Percentiles rank a stretch among this genome's conserved stretches.
Evolutionary conservation across 169 alveolate species (phyloP).

Genomic region (Plasmodium vinckei): DNA sequence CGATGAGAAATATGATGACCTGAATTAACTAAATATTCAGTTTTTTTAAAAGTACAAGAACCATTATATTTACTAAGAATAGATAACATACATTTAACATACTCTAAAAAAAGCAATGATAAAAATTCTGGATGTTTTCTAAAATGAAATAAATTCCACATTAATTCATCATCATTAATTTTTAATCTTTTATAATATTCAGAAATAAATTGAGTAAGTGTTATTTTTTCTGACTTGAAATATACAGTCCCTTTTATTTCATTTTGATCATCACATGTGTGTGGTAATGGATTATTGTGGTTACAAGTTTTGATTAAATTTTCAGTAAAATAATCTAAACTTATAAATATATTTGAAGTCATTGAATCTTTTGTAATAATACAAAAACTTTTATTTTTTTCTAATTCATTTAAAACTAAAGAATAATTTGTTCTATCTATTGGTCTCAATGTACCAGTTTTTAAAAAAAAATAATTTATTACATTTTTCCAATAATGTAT

Average conservation of each 20-base stretch:
- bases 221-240: conserved; percentile 76
- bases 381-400: conserved; percentile 79
- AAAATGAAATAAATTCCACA: conserved; percentile 61
- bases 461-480: conserved; percentile 79
- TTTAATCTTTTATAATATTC: conserved; percentile 81
- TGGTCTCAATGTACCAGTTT: conserved; percentile 79
- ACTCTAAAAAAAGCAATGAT: conserved; percentile 58
- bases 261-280: conserved; percentile 78
- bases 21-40: conserved; percentile 84
- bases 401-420: conserved; percentile 65
- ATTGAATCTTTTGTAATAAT: conserved; percentile 79
- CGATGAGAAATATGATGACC: conserved; percentile 85
- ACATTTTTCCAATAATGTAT: conserved; percentile 81
- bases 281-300: conserved; percentile 83
- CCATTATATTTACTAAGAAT: conserved; percentile 52
- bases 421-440: conserved; percentile 77
- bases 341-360: conserved; percentile 76
- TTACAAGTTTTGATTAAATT: conserved; percentile 81
- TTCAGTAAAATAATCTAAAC: conserved; percentile 80
- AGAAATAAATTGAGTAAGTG: conserved; percentile 78
- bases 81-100: conserved; percentile 59
- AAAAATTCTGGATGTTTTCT: conserved; percentile 39
- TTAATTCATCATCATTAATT: conserved; percentile 78
- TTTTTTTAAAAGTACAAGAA: conserved; percentile 70
- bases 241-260: conserved; percentile 76